phyloP scores from a whole-genome alignment of 2,329 filamentous ascomycete genomes.

The Calonectria pauciramosa region DNA sequence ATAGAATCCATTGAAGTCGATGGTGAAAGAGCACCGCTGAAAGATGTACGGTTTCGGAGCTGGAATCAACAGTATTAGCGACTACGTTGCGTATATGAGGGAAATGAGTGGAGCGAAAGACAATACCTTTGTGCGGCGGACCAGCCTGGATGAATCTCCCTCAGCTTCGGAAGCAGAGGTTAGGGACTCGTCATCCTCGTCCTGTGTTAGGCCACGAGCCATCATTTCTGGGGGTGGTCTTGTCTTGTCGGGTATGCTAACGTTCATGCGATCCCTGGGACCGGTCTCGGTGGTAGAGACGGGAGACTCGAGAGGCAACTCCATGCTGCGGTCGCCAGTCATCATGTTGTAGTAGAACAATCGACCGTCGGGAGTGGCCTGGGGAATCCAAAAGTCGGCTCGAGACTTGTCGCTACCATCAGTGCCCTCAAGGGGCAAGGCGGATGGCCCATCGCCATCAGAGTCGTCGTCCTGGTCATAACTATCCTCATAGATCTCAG shows the following conservation, averaged over 20 bases:
- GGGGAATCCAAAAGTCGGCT: slow-evolving; percentile 98
- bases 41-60: slow-evolving; percentile 76
- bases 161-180: slow-evolving; percentile 90
- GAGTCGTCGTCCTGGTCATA: slow-evolving; percentile 77
- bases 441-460: slow-evolving; percentile 70
- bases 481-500: slow-evolving; percentile 76
- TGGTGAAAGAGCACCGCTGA: slow-evolving; percentile 81
- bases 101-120: neutral
- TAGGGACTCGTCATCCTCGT: slow-evolving; percentile 90
- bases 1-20: slow-evolving; percentile 94
- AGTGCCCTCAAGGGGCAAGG: slow-evolving; percentile 78
- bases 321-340: slow-evolving; percentile 94
- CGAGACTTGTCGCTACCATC: slow-evolving; percentile 78
- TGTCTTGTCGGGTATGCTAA: slow-evolving; percentile 89
- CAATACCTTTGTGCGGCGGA: slow-evolving; percentile 75
- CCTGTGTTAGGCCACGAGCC: slow-evolving; percentile 83
- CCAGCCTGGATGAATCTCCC: slow-evolving; percentile 77
- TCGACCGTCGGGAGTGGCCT: slow-evolving; percentile 92
- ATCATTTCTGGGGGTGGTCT: slow-evolving; percentile 92
- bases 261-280: slow-evolving; percentile 89
- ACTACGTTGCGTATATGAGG: neutral
- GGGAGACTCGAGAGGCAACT: slow-evolving; percentile 93
- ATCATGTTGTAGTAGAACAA: slow-evolving; percentile 99
- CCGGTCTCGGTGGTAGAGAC: slow-evolving; percentile 84
- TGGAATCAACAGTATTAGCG: slow-evolving; percentile 46